Evolutionary conservation across 805 yeast genomes (phyloP).

Genomic region (Dipodascus geniculatus): DNA sequence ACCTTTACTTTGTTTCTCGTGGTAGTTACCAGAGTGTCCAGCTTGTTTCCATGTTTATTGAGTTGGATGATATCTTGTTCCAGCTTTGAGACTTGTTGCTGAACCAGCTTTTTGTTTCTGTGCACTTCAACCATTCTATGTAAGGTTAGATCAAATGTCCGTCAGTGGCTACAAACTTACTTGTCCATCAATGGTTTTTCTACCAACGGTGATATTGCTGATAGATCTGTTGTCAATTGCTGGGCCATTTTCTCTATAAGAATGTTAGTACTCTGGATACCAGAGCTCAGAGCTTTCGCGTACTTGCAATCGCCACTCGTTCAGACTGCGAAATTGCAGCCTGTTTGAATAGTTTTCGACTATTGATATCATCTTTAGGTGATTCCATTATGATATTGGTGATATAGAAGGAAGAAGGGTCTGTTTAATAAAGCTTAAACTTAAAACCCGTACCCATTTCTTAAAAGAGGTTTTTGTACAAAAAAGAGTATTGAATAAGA

Average conservation of each 20-base stretch:
- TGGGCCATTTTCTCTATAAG: neutral
- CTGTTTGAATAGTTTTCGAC: neutral
- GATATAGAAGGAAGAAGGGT: too few species aligned
- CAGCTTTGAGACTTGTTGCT: constrained; percentile 10
- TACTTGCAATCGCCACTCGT: neutral
- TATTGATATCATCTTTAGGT: neutral
- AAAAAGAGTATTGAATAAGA: too few species aligned
- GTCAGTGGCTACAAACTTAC: neutral
- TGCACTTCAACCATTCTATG: neutral
- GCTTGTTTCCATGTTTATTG: constrained; percentile 5
- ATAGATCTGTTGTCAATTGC: neutral
- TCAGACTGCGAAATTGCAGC: neutral
- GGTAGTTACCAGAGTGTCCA: constrained; percentile 5
- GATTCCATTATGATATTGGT: too few species aligned
- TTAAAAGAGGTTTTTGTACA: too few species aligned
- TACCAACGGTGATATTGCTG: neutral
- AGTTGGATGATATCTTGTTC: constrained; percentile 5
- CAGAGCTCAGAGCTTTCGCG: neutral
- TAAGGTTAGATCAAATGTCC: neutral
- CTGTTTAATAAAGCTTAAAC: too few species aligned
- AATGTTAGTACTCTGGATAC: neutral
- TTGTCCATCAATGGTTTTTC: constrained; percentile 1
- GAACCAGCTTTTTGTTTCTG: constrained; percentile 5
- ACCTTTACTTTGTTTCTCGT: constrained; percentile 7
- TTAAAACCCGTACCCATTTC: too few species aligned